Evolutionary conservation across 192 early-diverging fungal species (phyloP), one percentile per base, ranked within the genome.

Genomic region (Chytriomyces confervae): DNA sequence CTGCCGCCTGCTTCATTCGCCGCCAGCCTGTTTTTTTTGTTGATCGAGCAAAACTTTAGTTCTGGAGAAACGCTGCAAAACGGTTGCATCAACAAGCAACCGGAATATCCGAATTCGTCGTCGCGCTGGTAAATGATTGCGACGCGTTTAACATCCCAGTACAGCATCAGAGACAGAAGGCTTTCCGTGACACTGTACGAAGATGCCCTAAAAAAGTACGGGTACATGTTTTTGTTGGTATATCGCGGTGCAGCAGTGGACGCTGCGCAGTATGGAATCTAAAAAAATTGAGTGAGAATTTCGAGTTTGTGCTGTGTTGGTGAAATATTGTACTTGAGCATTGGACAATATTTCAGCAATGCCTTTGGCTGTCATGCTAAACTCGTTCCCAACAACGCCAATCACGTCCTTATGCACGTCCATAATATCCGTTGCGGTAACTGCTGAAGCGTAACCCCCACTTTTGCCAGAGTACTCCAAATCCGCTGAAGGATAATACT

Each of bases 341-440:
- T n/a, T n/a, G 18, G 57, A 60, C 16, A 60, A 60, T 60, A 60
- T 60, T 60, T 60, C 5, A 60, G 57, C 57, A 60, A 20, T 16
- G 7, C 16, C 20, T 20, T 60, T 60, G 57, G 57, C 66, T 47
- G 45, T 67, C 13, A 46, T 49, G 18, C 43, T 47, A 47, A 47
- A 67, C 48, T 67, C 66, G 45, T 43, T 47, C 13, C 66, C 66
- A 67, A 67, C 44, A 6, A 67, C 36, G 13, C 66, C 66, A 5
- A 67, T 5, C 0, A 67, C 66, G 45, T 67, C 66, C 44, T 10
- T 47, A 36, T 36, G 36, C 8, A 3, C 43, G 0, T 45, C 43
- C 13, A 3, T 67, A 0, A 29, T 46, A 67, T n/a, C 16, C 3
- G 43, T 43, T 0, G 66, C 43, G 7, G 44, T 67, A 13, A 47